These are phyloP conservation scores for Haematococcus sp. DNA, from an alignment of 139 green algal genomes.

Conservation along the genomic window DNA sequence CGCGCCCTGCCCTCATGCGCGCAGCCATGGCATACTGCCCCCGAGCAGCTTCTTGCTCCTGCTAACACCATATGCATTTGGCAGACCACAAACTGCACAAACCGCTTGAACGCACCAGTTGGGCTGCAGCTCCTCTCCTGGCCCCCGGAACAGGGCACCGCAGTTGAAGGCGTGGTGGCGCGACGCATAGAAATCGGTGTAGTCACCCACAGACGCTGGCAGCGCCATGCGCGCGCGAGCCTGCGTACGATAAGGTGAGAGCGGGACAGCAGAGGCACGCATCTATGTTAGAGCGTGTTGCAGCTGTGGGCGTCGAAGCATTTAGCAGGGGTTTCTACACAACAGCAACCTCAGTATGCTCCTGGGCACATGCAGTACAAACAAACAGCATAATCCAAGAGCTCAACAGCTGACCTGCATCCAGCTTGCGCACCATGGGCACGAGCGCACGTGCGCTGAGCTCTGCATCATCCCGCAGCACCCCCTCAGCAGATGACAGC, in stretches of 20 bases:
- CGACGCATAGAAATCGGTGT: constrained; percentile 95
- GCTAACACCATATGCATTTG: no score
- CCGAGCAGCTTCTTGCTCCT: no score
- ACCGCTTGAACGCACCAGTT: constrained; percentile 72
- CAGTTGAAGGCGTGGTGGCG: constrained; percentile 85
- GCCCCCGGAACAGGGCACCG: constrained; percentile 80
- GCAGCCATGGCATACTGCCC: no score
- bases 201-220: constrained; percentile 82
- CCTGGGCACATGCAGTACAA: no score
- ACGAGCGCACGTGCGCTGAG: constrained; percentile 53
- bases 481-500: constrained; percentile 49
- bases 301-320: no score
- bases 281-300: background rate
- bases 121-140: constrained; percentile 65
- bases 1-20: no score
- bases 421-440: constrained; percentile 28
- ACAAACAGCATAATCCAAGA: no score
- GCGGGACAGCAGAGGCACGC: background rate
- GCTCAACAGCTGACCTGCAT: no score
- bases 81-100: background rate
- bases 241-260: constrained; percentile 23
- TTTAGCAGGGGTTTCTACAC: background rate
- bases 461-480: constrained; percentile 59
- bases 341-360: no score
- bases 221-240: constrained; percentile 71